These are phyloP conservation scores for Diplotaxis tenuifolia DNA, from an alignment of 345 rosid genomes.

Conservation along the genomic window DNA sequence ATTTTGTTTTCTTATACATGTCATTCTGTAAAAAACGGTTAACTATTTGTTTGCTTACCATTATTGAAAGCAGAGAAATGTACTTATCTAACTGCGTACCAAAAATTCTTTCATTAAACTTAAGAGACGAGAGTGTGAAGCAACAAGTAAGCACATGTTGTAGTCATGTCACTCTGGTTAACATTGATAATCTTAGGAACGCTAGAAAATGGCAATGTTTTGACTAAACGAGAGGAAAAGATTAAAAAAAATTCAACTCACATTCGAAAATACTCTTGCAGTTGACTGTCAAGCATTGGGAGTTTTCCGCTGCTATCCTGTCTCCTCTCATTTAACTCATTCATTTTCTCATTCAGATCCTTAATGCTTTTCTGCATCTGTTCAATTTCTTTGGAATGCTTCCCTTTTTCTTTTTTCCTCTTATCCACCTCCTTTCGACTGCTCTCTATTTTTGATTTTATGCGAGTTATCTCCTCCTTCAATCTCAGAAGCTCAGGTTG, in stretches of 20 bases:
- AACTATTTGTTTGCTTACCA: constrained; percentile 15
- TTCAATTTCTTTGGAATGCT: constrained; percentile 60
- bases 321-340: constrained; percentile 70
- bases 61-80: constrained; percentile 11
- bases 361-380: constrained; percentile 63
- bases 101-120: not conserved
- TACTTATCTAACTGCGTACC: constrained; percentile 1
- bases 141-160: constrained; percentile 14
- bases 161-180: constrained; percentile 4
- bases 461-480: constrained; percentile 81
- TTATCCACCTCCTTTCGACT: constrained; percentile 73
- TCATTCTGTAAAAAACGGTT: constrained; percentile 2
- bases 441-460: constrained; percentile 79
- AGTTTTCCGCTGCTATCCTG: constrained; percentile 77
- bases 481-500: constrained; percentile 92
- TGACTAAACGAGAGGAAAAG: constrained; percentile 2
- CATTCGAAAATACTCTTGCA: constrained; percentile 83
- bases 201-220: constrained; percentile 14
- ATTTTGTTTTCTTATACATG: not conserved
- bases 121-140: not conserved
- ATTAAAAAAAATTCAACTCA: no score
- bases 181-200: not conserved
- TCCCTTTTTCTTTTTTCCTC: constrained; percentile 69
- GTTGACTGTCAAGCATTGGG: constrained; percentile 72
- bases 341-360: constrained; percentile 72